Base-by-base conservation (phyloP, 208 protist species). In the Kentomonas sorsogonicus region DNA sequence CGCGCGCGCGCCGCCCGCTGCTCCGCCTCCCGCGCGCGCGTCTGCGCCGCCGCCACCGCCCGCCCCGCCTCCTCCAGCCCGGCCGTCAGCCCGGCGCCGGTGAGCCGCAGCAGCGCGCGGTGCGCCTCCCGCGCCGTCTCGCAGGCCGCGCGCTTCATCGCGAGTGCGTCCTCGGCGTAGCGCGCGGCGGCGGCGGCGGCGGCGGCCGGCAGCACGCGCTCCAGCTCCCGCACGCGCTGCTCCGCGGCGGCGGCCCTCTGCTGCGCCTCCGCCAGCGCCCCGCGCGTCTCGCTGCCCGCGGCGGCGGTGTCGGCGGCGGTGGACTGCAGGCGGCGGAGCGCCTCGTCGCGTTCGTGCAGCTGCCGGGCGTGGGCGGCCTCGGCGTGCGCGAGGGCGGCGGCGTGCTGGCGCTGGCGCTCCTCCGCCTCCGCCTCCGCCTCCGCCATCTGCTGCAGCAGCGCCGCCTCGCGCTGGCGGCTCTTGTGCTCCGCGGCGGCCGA, bases 401-500 rank as follows among this genome's bases (percentile, higher is more conserved):
- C n/a, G n/a, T 67, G 69, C 6, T 57, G 59, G 25, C 53, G 58
- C 1, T 64, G 23, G 29, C 38, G 56, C 25, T 75, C 60, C 54
- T 84, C 55, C n/a, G 61, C 38, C 27, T 63, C 53, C 15, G 46
- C 51, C 50, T 78, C 68, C 6, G 43, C 30, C 50, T 63, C 65
- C 23, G 41, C 27, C n/a, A 86, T 46, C 45, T 74, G 33, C 29
- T 60, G 50, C 11, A 34, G 2, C 4, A 82, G 48, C 4, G 38
- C 54, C 9, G 34, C 63, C 50, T 77, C 77, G 7, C 69, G 67
- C 46, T 83, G 58, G 30, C 47, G 66, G 29, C 46, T 55, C 20
- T 68, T 69, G 48, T 71, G 59, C 63, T 86, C 80, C n/a, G 44
- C 57, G 33, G 69, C 63, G n/a, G 51, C 45, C 26, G 77, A 62